phyloP scores from a whole-genome alignment of 2,329 filamentous ascomycete species.

The Sporothrix pallida region DNA sequence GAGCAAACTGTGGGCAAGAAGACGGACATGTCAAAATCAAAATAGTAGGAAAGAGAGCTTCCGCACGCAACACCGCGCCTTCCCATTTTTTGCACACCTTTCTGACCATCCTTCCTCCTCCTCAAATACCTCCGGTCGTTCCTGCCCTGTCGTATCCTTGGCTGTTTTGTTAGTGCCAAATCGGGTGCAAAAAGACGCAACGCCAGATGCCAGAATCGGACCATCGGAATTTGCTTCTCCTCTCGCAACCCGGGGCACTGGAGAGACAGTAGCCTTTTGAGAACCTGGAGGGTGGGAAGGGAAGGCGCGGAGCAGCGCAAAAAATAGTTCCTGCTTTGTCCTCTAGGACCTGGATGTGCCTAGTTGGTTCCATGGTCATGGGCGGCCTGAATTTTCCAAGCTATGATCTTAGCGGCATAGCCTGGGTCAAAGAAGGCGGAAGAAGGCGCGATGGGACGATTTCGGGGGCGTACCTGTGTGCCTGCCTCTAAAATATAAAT shows the following conservation, averaged over 20 bases:
- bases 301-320: conserved; percentile 20
- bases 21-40: not conserved
- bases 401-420: conserved; percentile 23
- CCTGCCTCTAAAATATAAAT: conserved; percentile 27
- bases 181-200: conserved; percentile 9
- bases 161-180: conserved; percentile 24
- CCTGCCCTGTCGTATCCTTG: conserved; percentile 7
- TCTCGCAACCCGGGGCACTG: conserved; percentile 12
- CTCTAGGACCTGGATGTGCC: not conserved
- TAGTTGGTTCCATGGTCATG: conserved; percentile 9
- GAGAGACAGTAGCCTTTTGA: conserved; percentile 7
- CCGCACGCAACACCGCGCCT: not conserved
- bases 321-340: not conserved
- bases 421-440: not conserved
- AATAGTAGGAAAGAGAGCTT: not conserved
- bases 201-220: conserved; percentile 16
- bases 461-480: not conserved
- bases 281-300: conserved; percentile 23
- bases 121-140: not conserved
- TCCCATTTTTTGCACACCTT: not conserved
- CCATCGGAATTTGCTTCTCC: conserved; percentile 19
- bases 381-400: conserved; percentile 22
- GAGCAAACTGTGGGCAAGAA: no score
- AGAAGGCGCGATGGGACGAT: conserved; percentile 18
- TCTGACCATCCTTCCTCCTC: not conserved